Percentiles rank a stretch among this genome's conserved stretches.
phyloP scores from a whole-genome alignment of 1,139 yeast species.

The Candida pseudocylindracea region DNA sequence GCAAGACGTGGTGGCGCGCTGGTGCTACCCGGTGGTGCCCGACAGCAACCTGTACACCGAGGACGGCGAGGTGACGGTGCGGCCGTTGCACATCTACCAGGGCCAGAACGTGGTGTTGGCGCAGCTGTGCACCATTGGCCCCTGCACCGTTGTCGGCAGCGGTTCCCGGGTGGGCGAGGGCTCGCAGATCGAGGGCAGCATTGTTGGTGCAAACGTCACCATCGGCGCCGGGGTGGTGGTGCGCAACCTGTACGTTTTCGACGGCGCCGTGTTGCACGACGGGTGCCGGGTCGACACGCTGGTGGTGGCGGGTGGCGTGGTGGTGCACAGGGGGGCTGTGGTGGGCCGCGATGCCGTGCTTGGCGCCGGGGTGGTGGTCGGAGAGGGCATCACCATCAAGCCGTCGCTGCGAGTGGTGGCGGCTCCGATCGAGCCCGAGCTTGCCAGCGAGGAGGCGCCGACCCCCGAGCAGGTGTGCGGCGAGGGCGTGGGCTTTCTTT shows the following conservation, averaged over 20 bases:
- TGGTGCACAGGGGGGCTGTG: constrained; percentile 24
- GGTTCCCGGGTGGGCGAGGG: constrained; percentile 44
- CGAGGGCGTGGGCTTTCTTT: constrained; percentile 36
- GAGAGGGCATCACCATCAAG: constrained; percentile 41
- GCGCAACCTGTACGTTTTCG: constrained; percentile 71
- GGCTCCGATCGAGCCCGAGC: constrained; percentile 1
- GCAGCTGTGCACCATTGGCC: constrained; percentile 69
- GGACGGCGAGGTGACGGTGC: constrained; percentile 9
- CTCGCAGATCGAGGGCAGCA: constrained; percentile 33
- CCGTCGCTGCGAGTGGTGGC: constrained; percentile 3
- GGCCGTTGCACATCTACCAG: constrained; percentile 44
- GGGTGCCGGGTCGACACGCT: constrained; percentile 32
- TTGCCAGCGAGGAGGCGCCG: constrained; percentile 2
- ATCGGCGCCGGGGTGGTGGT: constrained; percentile 63
- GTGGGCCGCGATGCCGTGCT: constrained; percentile 9
- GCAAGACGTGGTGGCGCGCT: constrained; percentile 78
- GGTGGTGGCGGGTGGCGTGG: constrained; percentile 45
- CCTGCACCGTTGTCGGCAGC: constrained; percentile 60
- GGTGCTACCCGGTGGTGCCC: constrained; percentile 83
- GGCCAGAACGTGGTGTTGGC: constrained; percentile 70
- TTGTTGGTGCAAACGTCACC: constrained; percentile 66
- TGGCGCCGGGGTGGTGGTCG: constrained; percentile 53
- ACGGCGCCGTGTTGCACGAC: constrained; percentile 51
- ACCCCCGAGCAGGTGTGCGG: constrained; percentile 27
- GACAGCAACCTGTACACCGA: constrained; percentile 69